Evolutionary conservation across 1,139 yeast genomes (phyloP).

Genomic region (Trichomonascaceae sp.): DNA sequence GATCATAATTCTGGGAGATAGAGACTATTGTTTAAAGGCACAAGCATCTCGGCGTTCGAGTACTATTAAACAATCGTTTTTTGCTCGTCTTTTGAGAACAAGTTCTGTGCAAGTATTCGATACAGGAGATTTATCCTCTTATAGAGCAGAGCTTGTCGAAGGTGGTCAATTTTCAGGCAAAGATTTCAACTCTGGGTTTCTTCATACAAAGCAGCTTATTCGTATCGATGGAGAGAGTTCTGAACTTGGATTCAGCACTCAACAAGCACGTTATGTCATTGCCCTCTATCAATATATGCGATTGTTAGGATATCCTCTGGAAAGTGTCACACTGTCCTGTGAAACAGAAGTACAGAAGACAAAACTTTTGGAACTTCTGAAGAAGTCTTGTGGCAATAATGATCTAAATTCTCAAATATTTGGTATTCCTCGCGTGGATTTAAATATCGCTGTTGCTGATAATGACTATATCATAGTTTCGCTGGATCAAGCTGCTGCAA

Average conservation of each 20-base stretch:
- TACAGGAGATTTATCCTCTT: background rate
- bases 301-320: constrained; percentile 40
- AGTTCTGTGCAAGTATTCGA: background rate
- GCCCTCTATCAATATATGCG: constrained; percentile 45
- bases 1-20: constrained; percentile 3
- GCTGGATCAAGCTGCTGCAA: constrained; percentile 23
- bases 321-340: constrained; percentile 40
- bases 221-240: constrained; percentile 29
- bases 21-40: background rate
- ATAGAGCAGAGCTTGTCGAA: background rate
- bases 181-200: constrained; percentile 40
- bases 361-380: constrained; percentile 28
- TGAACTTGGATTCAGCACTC: background rate
- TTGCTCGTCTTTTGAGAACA: background rate
- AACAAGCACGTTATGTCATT: constrained; percentile 51
- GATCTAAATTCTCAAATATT: constrained; percentile 19
- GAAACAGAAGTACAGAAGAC: constrained; percentile 37
- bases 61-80: background rate
- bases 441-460: constrained; percentile 24
- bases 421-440: constrained; percentile 29
- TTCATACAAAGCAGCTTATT: constrained; percentile 36
- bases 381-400: constrained; percentile 22
- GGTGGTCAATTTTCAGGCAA: background rate
- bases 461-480: constrained; percentile 33
- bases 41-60: background rate